Evolutionary conservation across 176 grass and related monocot species (phyloP), one percentile per base, ranked within the genome.

Genomic region (Musa schizocarpa): DNA sequence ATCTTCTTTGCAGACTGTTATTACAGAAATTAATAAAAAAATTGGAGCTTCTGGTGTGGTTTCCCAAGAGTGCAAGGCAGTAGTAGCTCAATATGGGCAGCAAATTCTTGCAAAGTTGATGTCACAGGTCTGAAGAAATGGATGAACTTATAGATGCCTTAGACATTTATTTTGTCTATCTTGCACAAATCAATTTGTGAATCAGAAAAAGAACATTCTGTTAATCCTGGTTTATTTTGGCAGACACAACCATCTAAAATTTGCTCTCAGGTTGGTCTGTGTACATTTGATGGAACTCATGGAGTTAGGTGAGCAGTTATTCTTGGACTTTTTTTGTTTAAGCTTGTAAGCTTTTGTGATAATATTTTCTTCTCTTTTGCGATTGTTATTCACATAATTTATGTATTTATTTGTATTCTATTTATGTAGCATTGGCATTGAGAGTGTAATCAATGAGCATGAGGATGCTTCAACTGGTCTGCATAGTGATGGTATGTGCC

Each of bases 1-100:
- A 25, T 21, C 21, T 55, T 81, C 50, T 52, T 23, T 77, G 65
- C 74, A 99, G 95, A 75, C 90, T 50, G 72, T 99, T 70, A 83
- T 99, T 78, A 87, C 90, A 49, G 95, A 99, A 83, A 99, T 99
- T 74, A 99, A 99, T 59, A 65, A 99, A 66, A 91, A 94, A 80
- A 99, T 99, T 69, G 95, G 95, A 58, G 95, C 88, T 66, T 26
- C 86, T 86, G 90, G 95, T 50, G 82, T 99, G 9, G 86, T 99
- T 74, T 91, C 88, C 84, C 90, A 99, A 79, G 88, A 99, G 78
- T 99, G 95, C 90, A 99, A 99, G 81, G 79, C 95, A 71, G 85
- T 99, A 61, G 90, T 99, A 67, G 51, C 88, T 75, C 87, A 99
- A 65, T 99, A 99, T 72, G 95, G 95, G 25, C 86, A 91, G 53